Evolutionary conservation across 78 protist species (phyloP).

Genomic region (Dictyostelium brefeldianum): DNA sequence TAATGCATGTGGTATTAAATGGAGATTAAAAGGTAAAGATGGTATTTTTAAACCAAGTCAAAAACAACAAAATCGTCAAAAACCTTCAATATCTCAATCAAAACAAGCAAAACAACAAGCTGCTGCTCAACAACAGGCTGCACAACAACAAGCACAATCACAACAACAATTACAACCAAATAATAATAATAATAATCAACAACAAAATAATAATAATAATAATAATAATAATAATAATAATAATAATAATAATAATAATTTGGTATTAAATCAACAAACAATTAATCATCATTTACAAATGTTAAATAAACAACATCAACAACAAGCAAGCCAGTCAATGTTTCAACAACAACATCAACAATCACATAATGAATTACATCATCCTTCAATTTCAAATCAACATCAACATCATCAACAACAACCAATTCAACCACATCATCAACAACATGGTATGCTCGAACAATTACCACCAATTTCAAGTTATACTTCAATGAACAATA

Average conservation of each 20-base stretch:
- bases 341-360: slow-evolving; percentile 45
- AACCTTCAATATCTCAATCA: neutral
- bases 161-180: neutral
- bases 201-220: slow-evolving; percentile 13
- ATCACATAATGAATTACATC: slow-evolving; percentile 20
- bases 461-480: slow-evolving; percentile 4
- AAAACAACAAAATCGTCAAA: slow-evolving; percentile 36
- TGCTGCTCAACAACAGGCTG: neutral
- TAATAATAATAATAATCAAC: neutral
- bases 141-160: slow-evolving; percentile 10
- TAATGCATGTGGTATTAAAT: slow-evolving; percentile 86
- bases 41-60: slow-evolving; percentile 48
- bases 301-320: slow-evolving; percentile 28
- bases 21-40: slow-evolving; percentile 84
- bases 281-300: slow-evolving; percentile 14
- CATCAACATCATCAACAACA: neutral
- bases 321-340: slow-evolving; percentile 8
- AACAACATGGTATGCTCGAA: neutral
- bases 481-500: slow-evolving; percentile 4
- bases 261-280: slow-evolving; percentile 6
- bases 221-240: neutral
- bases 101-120: slow-evolving; percentile 22
- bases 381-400: neutral
- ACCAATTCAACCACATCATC: neutral
- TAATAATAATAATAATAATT: neutral